Base-by-base conservation (phyloP, 306 rosid genomes). In the Boehmeria nivea region DNA sequence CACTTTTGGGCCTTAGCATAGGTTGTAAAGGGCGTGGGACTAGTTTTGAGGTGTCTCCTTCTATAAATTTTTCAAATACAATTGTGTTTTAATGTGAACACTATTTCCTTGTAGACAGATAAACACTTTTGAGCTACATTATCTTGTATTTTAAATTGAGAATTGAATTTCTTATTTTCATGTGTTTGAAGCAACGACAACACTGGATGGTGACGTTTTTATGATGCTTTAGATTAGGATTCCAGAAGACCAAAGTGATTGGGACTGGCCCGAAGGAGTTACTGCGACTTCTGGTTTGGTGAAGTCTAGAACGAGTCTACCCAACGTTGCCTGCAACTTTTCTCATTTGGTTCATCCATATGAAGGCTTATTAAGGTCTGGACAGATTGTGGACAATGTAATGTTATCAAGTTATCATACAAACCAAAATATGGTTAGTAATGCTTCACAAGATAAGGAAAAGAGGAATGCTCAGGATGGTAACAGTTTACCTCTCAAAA, bases 171-270 rank as follows among this genome's bases (percentile, higher is more conserved):
- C 64, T 70, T 67, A 82, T 76, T 78, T 76, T 74, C 83, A 67
- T 73, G 83, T 74, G 68, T 75, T 75, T 78, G 84, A 78, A 84
- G 87, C 80, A 67, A 63, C 66, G 69, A 72, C 77, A 80, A 81
- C 82, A 72, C 75, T 70, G 83, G 81, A 66, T 81, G 80, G 87
- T 84, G 84, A 84, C 76, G 75, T 77, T 81, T 76, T 84, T 76
- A 70, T 81, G 80, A 68, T 84, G 93, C 81, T 84, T 84, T 84
- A 84, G 93, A 84, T 84, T 78, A 84, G 85, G 85, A 76, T 77
- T 78, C 77, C 68, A 14, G 87, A 70, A 61, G 73, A 84, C 63
- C 82, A 51, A 70, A 81, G 67, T 75, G 85, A 72, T 60, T 81
- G 93, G 93, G 93, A 72, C 80, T 84, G 93, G 87, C 87, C 93